These are phyloP conservation scores for Obelidium mucronatum DNA, from an alignment of 192 early-diverging fungal species.

Conservation along the genomic window DNA sequence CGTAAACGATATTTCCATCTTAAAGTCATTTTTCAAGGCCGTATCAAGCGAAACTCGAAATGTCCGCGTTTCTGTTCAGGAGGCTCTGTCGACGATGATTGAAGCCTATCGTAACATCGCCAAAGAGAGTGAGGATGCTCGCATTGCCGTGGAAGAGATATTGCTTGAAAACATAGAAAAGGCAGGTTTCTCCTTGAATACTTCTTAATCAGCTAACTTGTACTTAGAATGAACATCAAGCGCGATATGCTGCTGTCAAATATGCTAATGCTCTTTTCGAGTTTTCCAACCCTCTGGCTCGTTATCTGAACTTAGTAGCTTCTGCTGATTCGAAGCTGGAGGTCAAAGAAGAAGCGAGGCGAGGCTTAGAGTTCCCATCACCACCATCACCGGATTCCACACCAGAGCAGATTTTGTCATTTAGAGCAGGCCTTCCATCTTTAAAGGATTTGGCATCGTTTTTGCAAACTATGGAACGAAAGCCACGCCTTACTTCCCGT, in stretches of 20 bases:
- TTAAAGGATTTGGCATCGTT: constrained; percentile 29
- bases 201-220: too few species aligned
- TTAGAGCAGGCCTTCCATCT: constrained; percentile 28
- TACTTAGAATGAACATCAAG: constrained; percentile 48
- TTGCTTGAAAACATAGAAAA: constrained; percentile 55
- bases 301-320: constrained; percentile 52
- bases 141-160: constrained; percentile 37
- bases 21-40: constrained; percentile 75
- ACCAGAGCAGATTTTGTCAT: not conserved
- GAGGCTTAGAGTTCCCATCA: constrained; percentile 56
- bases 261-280: constrained; percentile 60
- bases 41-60: constrained; percentile 66
- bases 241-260: constrained; percentile 51
- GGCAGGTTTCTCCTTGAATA: too few species aligned
- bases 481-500: not conserved
- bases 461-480: constrained; percentile 16
- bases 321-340: constrained; percentile 55
- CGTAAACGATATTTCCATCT: constrained; percentile 64
- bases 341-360: constrained; percentile 52
- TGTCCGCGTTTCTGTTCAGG: constrained; percentile 80
- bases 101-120: constrained; percentile 55
- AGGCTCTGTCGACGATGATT: constrained; percentile 79
- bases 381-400: not conserved
- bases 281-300: constrained; percentile 46
- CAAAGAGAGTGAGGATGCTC: constrained; percentile 8